Evolutionary conservation across 129 eudicot species (phyloP).

Genomic region (Glebionis coronaria): DNA sequence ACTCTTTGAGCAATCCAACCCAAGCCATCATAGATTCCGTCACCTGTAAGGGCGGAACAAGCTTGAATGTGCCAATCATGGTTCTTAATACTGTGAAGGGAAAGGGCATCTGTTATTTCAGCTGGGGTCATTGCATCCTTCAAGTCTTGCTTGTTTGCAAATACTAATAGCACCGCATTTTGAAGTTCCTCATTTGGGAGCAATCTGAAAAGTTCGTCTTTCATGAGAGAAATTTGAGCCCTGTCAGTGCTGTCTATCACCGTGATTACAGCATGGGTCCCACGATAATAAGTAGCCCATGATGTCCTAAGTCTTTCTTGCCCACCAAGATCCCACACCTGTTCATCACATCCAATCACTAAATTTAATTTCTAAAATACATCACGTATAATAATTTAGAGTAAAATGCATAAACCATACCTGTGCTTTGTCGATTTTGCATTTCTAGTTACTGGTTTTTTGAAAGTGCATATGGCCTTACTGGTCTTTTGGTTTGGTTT

Average conservation of each 20-base stretch:
- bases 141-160: slow-evolving; percentile 87
- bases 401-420: no score
- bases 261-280: slow-evolving; percentile 78
- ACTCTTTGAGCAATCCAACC: slow-evolving; percentile 87
- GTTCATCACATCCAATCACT: no score
- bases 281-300: slow-evolving; percentile 40
- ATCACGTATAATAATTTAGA: no score
- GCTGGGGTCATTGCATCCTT: slow-evolving; percentile 96
- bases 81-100: slow-evolving; percentile 90
- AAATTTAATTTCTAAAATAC: no score
- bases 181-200: slow-evolving; percentile 90
- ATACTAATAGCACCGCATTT: slow-evolving; percentile 67
- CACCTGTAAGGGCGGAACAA: slow-evolving; percentile 82
- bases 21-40: slow-evolving; percentile 87
- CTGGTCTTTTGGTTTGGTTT: no score
- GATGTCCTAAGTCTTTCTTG: no score
- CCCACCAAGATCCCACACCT: no score
- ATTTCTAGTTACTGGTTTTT: no score
- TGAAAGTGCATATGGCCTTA: no score
- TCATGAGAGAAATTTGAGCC: slow-evolving; percentile 76
- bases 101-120: slow-evolving; percentile 86
- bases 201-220: slow-evolving; percentile 73
- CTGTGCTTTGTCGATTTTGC: no score
- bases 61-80: slow-evolving; percentile 98
- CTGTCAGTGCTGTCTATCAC: slow-evolving; percentile 69